Evolutionary conservation across 2,329 filamentous ascomycete genomes (phyloP), one percentile per base, ranked within the genome.

Genomic region (Paraphoma chrysanthemicola): DNA sequence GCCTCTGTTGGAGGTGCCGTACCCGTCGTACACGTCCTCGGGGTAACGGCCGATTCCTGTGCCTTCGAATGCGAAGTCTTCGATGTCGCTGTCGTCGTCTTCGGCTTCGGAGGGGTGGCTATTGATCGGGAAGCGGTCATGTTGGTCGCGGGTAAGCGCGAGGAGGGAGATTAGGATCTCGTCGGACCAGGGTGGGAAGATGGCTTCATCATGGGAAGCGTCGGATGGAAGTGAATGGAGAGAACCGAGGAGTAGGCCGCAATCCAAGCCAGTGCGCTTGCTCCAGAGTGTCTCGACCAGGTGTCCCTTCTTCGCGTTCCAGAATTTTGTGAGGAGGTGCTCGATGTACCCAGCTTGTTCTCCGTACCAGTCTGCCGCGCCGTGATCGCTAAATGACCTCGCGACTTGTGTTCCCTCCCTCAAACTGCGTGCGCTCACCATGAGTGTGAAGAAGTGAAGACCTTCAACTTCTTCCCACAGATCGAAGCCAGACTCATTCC

Each of bases 391-490:
- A 54, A 79, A 78, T 0, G 64, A 57, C 3, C 57, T 48, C 2
- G 77, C 77, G 3, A 79, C 53, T 7, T 69, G 56, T 2, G 69
- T 66, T 2, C 77, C 77, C 53, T 78, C 74, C 8, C 66, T 59
- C 42, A 79, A 58, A 23, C 75, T 77, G 17, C 72, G 64, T 3
- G 71, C 64, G 50, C 77, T 77, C 16, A 77, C 73, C 66, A 77
- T 76, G 9, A 71, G 64, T 6, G 74, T 79, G 64, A 78, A 79
- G 68, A 78, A 78, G 56, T 78, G 76, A 46, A 77, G 61, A 4
- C 79, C 79, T 36, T 75, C 66, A n/a, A 79, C 73, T 60, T 81
- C 79, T 51, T 81, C 79, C 79, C 79, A 81, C 1, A 80, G 66
- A 56, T 81, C 79, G 51, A 81, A 81, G 6, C 77, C 71, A 6